Base-by-base conservation (phyloP, 73 alveolate species). In the Symbiodinium natans region DNA sequence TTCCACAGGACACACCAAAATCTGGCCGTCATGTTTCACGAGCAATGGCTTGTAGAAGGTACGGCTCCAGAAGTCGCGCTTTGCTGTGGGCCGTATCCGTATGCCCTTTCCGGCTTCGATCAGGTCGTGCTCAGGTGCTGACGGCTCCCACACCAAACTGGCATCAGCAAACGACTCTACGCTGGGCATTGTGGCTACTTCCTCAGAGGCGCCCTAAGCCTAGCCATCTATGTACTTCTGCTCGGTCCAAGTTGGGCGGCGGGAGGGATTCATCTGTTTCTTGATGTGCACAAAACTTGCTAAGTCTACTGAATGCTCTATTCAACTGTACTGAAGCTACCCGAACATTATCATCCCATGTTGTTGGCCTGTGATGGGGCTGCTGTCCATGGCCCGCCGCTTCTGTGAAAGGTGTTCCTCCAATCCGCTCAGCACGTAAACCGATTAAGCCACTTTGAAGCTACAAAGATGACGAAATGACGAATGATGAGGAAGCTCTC, bases 11-110 rank as follows among this genome's bases (percentile, higher is more conserved):
- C 73, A 59, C 31, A 88, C 95, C 59, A 88, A 39, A 46, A 88
- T 86, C 95, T 88, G 95, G 43, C 95, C 95, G 33, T 88, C 95
- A 40, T 88, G 71, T 29, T 88, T 88, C 73, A 88, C 68, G 68
- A 88, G 86, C 95, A 88, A 43, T 2, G 95, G 95, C 42, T 88
- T 36, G 95, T 88, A 88, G 68, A 88, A 88, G 27, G 95, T 88
- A 23, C 48, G 87, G 23, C 95, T 88, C 95, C 95, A 88, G 9
- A 88, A 88, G 21, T 88, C 95, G 2, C 86, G 71, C 71, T 88
- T 38, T 15, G 95, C 46, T 54, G 68, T 39, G 52, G 95, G 95
- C 71, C 31, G 83, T 38, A 88, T 48, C 68, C 86, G 77, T 0
- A 88, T 85, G 21, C 80, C 80, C 38, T 29, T 23, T 25, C 80